Percentiles rank a stretch among this genome's conserved stretches.
These are phyloP conservation scores for Euphrasia confusa DNA, from an alignment of 257 asterid genomes.

Conservation along the genomic window DNA sequence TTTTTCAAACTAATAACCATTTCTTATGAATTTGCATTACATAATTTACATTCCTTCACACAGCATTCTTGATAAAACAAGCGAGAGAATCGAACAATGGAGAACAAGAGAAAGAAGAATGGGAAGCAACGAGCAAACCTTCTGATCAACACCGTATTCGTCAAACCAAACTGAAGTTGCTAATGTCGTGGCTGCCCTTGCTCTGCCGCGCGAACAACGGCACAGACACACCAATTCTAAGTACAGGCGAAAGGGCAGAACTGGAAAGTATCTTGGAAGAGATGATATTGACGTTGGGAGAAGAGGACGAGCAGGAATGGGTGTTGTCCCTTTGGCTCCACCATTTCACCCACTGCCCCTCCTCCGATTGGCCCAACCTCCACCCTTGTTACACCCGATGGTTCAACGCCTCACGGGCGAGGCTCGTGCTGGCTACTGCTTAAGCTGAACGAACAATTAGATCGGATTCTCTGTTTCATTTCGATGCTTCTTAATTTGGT, in stretches of 20 bases:
- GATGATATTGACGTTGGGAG: slow-evolving; percentile 47
- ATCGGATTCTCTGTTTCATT: background rate
- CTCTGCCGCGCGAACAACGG: slow-evolving; percentile 79
- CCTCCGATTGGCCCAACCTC: slow-evolving; percentile 93
- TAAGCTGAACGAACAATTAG: background rate
- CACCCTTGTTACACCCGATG: slow-evolving; percentile 63
- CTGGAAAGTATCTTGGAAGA: slow-evolving; percentile 56
- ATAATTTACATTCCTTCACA: background rate
- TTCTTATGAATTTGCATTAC: background rate
- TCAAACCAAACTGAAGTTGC: slow-evolving; percentile 54
- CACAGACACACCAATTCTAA: slow-evolving; percentile 65
- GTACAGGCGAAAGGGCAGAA: slow-evolving; percentile 56
- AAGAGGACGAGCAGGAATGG: slow-evolving; percentile 73
- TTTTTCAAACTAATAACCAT: background rate
- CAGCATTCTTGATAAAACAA: slow-evolving; percentile 76
- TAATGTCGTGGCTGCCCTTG: slow-evolving; percentile 76
- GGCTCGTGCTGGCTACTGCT: slow-evolving; percentile 26
- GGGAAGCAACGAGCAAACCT: slow-evolving; percentile 5
- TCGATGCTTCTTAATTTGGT: background rate
- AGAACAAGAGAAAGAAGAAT: slow-evolving; percentile 13
- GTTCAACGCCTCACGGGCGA: slow-evolving; percentile 54
- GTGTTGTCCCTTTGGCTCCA: slow-evolving; percentile 89
- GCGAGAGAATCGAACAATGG: slow-evolving; percentile 43
- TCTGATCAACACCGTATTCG: slow-evolving; percentile 29
- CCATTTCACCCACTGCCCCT: slow-evolving; percentile 71